phyloP scores from a whole-genome alignment of 257 asterid genomes.

The Ajuga chamaepitys region DNA sequence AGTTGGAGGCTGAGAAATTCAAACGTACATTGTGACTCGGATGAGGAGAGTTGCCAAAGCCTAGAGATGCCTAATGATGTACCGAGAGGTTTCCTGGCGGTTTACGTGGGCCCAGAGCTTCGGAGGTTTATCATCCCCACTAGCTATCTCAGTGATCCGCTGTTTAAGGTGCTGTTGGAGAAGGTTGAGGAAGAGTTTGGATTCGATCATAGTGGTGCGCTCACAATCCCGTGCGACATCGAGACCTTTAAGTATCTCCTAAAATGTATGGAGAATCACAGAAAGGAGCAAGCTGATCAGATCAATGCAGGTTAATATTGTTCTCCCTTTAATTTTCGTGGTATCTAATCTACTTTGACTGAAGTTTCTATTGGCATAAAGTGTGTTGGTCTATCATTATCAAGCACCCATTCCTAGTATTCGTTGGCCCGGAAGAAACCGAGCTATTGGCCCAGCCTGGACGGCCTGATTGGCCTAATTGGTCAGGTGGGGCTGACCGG shows the following conservation, averaged over 20 bases:
- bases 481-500: no score
- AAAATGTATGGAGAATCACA: slow-evolving; percentile 54
- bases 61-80: slow-evolving; percentile 41
- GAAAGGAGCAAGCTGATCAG: slow-evolving; percentile 26
- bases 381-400: no score
- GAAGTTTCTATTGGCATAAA: no score
- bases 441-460: no score
- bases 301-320: slow-evolving; percentile 21
- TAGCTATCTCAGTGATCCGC: slow-evolving; percentile 47
- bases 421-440: no score
- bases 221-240: slow-evolving; percentile 51
- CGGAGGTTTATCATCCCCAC: slow-evolving; percentile 63
- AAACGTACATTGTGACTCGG: slow-evolving; percentile 38
- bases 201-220: slow-evolving; percentile 52
- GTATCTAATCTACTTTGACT: no score
- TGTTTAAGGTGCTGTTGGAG: slow-evolving; percentile 49
- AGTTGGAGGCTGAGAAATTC: slow-evolving; percentile 33
- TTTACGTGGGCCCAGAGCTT: slow-evolving; percentile 54
- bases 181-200: slow-evolving; percentile 72
- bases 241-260: slow-evolving; percentile 57
- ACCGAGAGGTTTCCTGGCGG: slow-evolving; percentile 53
- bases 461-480: no score
- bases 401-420: no score
- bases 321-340: not conserved
- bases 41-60: slow-evolving; percentile 50